Evolutionary conservation across 2,329 filamentous ascomycete genomes (phyloP), one percentile per base, ranked within the genome.

Genomic region (Monilinia aucupariae): DNA sequence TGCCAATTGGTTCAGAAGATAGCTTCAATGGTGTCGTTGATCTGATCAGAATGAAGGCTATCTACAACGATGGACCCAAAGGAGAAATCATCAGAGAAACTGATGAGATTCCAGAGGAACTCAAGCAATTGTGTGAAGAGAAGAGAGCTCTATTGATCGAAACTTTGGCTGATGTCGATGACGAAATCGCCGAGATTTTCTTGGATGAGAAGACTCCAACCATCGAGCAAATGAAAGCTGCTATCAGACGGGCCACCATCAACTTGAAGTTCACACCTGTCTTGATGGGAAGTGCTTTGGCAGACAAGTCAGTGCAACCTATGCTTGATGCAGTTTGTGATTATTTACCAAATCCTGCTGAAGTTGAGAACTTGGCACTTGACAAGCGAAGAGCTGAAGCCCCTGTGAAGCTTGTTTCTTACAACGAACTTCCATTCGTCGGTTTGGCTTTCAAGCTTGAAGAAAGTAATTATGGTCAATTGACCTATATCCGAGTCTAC

Each of bases 401-500:
- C 55, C 82, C 86, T 2, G 92, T 96, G 65, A 89, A 93, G 75
- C 85, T 99, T 62, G 86, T 97, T 22, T 92, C 93, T 1, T 97
- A 97, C 80, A 94, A 96, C 77, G 89, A 90, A 27, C 81, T 96
- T 30, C 94, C 94, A 0, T 97, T 97, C 73, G 92, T 97, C 62
- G 94, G 94, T 56, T 82, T 99, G 67, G 94, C 94, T 12, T 99
- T 99, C 82, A 99, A 99, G 82, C 86, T 99, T 27, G 94, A 99
- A 81, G 94, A 99, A 78, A 96, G 93, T 78, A 97, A 96, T 76
- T 99, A 96, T 72, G 94, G 94, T 50, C 94, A 99, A 77, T 84
- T 99, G 74, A 99, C 94, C 61, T 99, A 99, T 76, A 96, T 99
- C 67, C 91, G 94, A 70, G 94, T 99, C 64, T 99, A 99, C 79